A percentile compares a stretch with the other conserved stretches of the same genome.
phyloP scores from a whole-genome alignment of 2,329 filamentous ascomycete genomes.

The Cladosporium sphaerospermum region DNA sequence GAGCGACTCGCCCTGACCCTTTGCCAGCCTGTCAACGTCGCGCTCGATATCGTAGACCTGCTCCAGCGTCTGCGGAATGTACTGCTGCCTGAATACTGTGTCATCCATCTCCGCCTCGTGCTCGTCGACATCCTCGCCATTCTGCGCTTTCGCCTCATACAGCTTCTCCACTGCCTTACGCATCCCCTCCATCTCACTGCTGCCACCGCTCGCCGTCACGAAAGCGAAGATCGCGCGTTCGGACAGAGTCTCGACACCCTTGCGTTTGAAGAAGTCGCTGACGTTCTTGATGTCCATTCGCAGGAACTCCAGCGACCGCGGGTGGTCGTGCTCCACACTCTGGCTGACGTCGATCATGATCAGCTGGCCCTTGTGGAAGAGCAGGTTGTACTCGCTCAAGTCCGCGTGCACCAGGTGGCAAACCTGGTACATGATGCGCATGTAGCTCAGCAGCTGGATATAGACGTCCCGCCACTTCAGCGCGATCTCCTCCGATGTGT shows the following conservation, averaged over 20 bases:
- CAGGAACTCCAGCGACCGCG: slow-evolving; percentile 83
- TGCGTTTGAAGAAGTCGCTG: slow-evolving; percentile 81
- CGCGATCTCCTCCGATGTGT: slow-evolving; percentile 52
- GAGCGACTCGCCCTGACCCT: slow-evolving; percentile 68
- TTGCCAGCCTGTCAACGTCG: slow-evolving; percentile 70
- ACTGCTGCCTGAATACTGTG: slow-evolving; percentile 91
- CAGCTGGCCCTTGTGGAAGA: slow-evolving; percentile 75
- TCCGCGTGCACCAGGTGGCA: slow-evolving; percentile 93
- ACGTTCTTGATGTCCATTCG: slow-evolving; percentile 99
- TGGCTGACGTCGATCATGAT: slow-evolving; percentile 98
- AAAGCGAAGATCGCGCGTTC: slow-evolving; percentile 82
- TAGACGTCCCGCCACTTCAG: slow-evolving; percentile 74
- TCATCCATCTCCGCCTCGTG: slow-evolving; percentile 67
- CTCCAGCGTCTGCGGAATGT: slow-evolving; percentile 90
- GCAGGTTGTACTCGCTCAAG: slow-evolving; percentile 94
- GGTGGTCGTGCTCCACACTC: slow-evolving; percentile 94
- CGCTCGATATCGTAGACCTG: slow-evolving; percentile 96
- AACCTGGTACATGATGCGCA: slow-evolving; percentile 88
- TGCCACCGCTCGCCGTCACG: slow-evolving; percentile 59
- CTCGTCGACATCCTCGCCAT: slow-evolving; percentile 45
- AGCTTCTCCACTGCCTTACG: slow-evolving; percentile 58
- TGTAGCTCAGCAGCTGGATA: slow-evolving; percentile 74
- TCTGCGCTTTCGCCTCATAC: slow-evolving; percentile 50
- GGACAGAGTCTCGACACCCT: slow-evolving; percentile 73
- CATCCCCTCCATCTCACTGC: slow-evolving; percentile 55